Evolutionary conservation across 169 alveolate species (phyloP).

Genomic region (Plasmodium gonderi): DNA sequence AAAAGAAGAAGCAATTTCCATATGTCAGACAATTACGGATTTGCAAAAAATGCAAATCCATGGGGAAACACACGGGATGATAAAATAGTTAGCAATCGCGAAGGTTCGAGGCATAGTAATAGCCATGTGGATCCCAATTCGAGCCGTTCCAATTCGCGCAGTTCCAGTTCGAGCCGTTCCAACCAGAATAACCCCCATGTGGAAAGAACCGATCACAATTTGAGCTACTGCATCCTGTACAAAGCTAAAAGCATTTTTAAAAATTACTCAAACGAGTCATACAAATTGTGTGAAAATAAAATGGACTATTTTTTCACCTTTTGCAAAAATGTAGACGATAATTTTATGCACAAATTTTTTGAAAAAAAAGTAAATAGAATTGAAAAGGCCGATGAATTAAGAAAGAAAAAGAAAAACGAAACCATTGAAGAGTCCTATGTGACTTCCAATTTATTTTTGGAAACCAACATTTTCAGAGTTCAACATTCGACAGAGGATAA

Average conservation of each 20-base stretch:
- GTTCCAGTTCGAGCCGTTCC: too few species aligned
- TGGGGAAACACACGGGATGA: not conserved
- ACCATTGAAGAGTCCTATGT: conserved; percentile 49
- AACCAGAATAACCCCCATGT: not conserved
- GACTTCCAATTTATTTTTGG: conserved; percentile 47
- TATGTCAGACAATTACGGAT: not conserved
- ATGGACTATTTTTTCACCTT: conserved; percentile 68
- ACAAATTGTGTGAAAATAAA: conserved; percentile 39
- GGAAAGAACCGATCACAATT: not conserved
- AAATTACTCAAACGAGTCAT: conserved; percentile 27
- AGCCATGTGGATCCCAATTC: too few species aligned
- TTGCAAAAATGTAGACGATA: conserved; percentile 53
- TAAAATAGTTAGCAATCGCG: not conserved
- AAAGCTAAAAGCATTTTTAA: conserved; percentile 4
- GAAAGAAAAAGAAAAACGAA: conserved; percentile 1
- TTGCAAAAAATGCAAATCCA: not conserved
- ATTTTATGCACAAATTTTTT: conserved; percentile 26
- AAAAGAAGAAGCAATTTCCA: not conserved
- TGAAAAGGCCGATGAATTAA: not conserved
- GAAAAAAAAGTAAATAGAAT: conserved; percentile 7
- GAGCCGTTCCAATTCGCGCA: too few species aligned
- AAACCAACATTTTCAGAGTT: conserved; percentile 41
- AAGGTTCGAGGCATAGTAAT: too few species aligned
- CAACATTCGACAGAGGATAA: not conserved
- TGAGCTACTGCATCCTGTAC: not conserved